These are phyloP conservation scores for Ceratonia siliqua DNA, from an alignment of 306 rosid genomes.

Conservation along the genomic window DNA sequence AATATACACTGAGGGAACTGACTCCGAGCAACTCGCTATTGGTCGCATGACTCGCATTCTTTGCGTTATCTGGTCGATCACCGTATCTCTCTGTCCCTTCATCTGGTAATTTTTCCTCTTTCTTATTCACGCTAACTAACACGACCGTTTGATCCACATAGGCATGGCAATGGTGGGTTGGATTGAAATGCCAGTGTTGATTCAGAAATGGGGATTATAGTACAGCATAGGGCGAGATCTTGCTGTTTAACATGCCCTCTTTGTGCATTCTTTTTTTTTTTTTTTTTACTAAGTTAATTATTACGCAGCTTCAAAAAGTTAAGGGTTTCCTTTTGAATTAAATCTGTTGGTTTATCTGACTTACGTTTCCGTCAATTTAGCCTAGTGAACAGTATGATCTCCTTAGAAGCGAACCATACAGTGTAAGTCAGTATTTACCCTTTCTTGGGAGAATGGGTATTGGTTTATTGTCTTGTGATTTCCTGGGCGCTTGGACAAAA, in stretches of 20 bases:
- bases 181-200: conserved; percentile 19
- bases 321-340: background rate
- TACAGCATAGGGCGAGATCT: conserved; percentile 48
- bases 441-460: background rate
- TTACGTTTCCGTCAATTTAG: background rate
- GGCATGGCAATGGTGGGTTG: background rate
- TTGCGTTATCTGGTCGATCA: conserved; percentile 29
- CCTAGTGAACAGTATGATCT: conserved; percentile 19
- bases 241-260: conserved; percentile 2
- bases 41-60: conserved; percentile 30
- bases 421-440: background rate
- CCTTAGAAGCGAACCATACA: background rate
- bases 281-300: background rate
- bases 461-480: background rate
- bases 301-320: background rate
- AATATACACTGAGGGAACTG: conserved; percentile 46
- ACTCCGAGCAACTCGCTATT: conserved; percentile 31
- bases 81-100: conserved; percentile 21
- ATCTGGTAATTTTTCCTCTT: conserved; percentile 26
- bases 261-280: background rate
- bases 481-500: background rate
- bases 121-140: background rate
- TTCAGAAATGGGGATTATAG: conserved; percentile 24
- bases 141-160: conserved; percentile 19
- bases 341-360: conserved; percentile 16